phyloP scores from a whole-genome alignment of 257 asterid species.

The Solanum tarijense region DNA sequence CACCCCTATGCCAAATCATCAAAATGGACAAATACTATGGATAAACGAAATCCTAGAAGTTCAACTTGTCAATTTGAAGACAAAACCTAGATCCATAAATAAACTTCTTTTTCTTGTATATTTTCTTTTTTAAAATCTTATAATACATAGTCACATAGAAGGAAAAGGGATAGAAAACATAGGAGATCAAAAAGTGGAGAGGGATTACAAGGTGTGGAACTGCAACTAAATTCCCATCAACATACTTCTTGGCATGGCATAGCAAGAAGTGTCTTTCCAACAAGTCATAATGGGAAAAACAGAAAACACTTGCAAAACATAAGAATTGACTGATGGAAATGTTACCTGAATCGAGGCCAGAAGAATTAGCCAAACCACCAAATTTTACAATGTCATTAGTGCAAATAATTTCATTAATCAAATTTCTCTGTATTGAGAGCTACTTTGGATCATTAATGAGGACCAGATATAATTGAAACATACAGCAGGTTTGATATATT shows the following conservation, averaged over 20 bases:
- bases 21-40: too few species aligned
- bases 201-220: not conserved
- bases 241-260: not conserved
- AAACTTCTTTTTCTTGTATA: too few species aligned
- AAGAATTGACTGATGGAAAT: not conserved
- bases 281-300: not conserved
- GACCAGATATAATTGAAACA: not conserved
- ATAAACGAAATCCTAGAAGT: too few species aligned
- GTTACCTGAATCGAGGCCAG: not conserved
- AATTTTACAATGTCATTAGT: not conserved
- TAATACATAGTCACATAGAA: too few species aligned
- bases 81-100: too few species aligned
- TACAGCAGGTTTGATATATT: not conserved
- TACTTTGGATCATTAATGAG: not conserved
- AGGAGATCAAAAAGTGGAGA: not conserved
- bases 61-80: too few species aligned
- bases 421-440: not conserved
- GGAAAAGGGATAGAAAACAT: too few species aligned
- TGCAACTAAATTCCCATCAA: not conserved
- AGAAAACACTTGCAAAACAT: not conserved
- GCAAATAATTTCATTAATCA: not conserved
- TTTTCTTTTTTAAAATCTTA: too few species aligned
- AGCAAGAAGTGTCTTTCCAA: not conserved
- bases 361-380: not conserved
- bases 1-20: too few species aligned